Evolutionary conservation across 202 grass and related monocot genomes (phyloP).

Genomic region (Musa balbisiana): DNA sequence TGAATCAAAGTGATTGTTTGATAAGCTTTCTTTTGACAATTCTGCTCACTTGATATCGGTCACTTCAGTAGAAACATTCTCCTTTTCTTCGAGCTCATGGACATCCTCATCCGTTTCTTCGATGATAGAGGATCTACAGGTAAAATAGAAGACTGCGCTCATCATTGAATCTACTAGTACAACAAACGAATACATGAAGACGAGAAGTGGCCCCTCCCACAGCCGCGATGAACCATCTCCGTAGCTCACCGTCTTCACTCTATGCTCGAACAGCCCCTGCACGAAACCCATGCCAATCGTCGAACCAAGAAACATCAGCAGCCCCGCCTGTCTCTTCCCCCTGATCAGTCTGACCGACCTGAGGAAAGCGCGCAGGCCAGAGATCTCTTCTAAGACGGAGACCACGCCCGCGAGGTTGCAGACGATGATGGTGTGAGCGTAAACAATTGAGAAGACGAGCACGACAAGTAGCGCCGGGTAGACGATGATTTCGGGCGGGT

Average conservation of each 20-base stretch:
- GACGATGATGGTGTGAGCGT: conserved; percentile 68
- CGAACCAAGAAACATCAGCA: conserved; percentile 81
- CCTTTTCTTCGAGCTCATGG: conserved; percentile 25
- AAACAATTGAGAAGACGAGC: conserved; percentile 63
- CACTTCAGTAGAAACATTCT: conserved; percentile 35
- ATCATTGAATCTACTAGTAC: conserved; percentile 86
- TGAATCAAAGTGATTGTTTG: neutral
- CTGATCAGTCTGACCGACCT: conserved; percentile 61
- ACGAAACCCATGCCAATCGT: conserved; percentile 72
- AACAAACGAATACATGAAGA: conserved; percentile 89
- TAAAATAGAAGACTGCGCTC: conserved; percentile 90
- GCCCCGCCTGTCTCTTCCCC: conserved; percentile 74
- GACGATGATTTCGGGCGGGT: conserved; percentile 71
- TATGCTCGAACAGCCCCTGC: conserved; percentile 87
- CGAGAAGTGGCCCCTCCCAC: conserved; percentile 86
- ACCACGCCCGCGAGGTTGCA: conserved; percentile 85
- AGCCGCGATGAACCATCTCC: conserved; percentile 76
- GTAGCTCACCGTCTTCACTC: conserved; percentile 93
- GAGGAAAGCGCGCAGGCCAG: conserved; percentile 40
- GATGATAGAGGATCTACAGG: conserved; percentile 57
- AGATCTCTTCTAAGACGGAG: conserved; percentile 70
- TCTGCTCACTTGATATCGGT: conserved; percentile 25
- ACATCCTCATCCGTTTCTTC: conserved; percentile 32
- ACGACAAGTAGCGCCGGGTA: conserved; percentile 59
- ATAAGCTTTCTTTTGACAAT: neutral